Evolutionary conservation across 805 yeast species (phyloP), one percentile per base, ranked within the genome.

Genomic region (Candida adriatica): DNA sequence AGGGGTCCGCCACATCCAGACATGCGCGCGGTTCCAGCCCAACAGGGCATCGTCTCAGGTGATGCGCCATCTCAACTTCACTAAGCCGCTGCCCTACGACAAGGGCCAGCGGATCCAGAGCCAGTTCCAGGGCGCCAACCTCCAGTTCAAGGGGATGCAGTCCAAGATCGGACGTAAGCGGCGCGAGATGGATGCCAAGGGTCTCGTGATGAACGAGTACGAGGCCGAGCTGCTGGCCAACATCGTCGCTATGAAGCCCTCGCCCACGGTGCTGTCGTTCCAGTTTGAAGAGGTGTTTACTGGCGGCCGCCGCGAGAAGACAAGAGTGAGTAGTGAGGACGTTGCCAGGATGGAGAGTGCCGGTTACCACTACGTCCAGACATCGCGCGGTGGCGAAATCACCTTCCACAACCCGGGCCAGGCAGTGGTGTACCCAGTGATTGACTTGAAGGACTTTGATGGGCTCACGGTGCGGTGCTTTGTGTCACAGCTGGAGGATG

Each of bases 401-500:
- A 92, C 98, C 0, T 92, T 84, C 65, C 99, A 92, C 59, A 97
- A 97, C 0, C 82, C 92, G 1, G 98, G 98, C 0, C 99, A 92
- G 56, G 52, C 86, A 23, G 95, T 88, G 2, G 75, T 85, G 5
- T 92, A 90, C 50, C 78, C 92, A 8, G 68, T 92, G 1, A 33
- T 83, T 18, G 88, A 92, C 53, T 61, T 92, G 33, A 67, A 69
- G 41, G 66, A 70, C 19, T 81, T 82, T 45, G 46, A 59, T 20
- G 58, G 68, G 30, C 58, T 82, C 28, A 64, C 78, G 0, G 74
- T 81, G 1, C 66, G 75, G 41, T 79, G 86, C 52, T 77, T 71
- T 46, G 83, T 85, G 18, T 57, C 75, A 3, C 65, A 68, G n/a
- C 59, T 85, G 21, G 80, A 83, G 38, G 61, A 62, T 19, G 62